Evolutionary conservation across 176 grass and related monocot species (phyloP).

Genomic region (Lolium perenne): DNA sequence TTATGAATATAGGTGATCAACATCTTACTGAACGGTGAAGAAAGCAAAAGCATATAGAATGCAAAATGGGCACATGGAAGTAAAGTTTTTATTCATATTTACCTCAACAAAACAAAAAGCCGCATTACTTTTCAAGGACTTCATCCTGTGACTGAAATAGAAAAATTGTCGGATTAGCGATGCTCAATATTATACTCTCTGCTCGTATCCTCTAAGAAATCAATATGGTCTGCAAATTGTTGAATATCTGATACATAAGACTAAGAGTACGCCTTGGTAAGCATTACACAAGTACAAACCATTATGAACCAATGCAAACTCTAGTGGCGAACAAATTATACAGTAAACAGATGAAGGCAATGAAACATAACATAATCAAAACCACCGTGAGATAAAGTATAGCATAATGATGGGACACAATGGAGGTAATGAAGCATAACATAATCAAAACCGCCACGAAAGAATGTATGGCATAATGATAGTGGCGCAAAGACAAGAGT

Average conservation of each 20-base stretch:
- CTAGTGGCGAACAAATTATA: not conserved
- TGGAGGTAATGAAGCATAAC: not conserved
- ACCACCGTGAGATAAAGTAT: not conserved
- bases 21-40: not conserved
- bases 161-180: too few relatives aligned
- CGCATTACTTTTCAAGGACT: not conserved
- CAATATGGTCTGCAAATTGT: too few relatives aligned
- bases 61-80: not conserved
- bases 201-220: too few relatives aligned
- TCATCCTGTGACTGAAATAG: not conserved
- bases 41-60: not conserved
- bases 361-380: not conserved
- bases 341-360: too few relatives aligned
- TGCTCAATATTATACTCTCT: too few relatives aligned
- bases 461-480: too few relatives aligned
- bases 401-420: not conserved
- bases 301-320: not conserved
- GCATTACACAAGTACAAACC: not conserved
- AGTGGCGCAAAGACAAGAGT: too few relatives aligned
- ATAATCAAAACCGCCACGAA: too few relatives aligned
- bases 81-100: not conserved
- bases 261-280: not conserved
- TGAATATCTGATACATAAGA: not conserved
- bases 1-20: not conserved
- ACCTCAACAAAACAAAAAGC: not conserved